Conservation (phyloP, 2,329 filamentous ascomycete species). For the Nannizzia gypsea region DNA sequence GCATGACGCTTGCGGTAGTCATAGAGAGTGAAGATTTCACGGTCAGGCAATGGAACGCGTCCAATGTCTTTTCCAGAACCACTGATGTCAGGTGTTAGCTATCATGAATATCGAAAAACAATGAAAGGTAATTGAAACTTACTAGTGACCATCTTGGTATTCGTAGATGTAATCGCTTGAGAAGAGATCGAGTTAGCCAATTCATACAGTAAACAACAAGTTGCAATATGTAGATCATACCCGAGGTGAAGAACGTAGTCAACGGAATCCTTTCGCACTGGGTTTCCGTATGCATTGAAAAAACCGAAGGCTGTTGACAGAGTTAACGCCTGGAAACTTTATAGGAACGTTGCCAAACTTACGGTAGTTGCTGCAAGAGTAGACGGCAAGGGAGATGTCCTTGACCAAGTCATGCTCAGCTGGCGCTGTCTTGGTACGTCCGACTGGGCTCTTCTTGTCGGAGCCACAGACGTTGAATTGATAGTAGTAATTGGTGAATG, state of each 20-base stretch:
- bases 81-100: neutral
- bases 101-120: neutral
- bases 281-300: slow-evolving; percentile 50
- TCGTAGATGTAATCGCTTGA: slow-evolving; percentile 53
- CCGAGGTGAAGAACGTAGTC: slow-evolving; percentile 48
- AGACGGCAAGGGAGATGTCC: slow-evolving; percentile 53
- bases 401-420: slow-evolving; percentile 42
- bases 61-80: slow-evolving; percentile 10
- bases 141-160: slow-evolving; percentile 33
- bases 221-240: slow-evolving; percentile 2
- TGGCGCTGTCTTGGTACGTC: slow-evolving; percentile 60
- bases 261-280: slow-evolving; percentile 47
- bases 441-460: slow-evolving; percentile 49
- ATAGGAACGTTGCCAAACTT: slow-evolving; percentile 15
- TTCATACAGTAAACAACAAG: too few relatives aligned
- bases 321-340: neutral
- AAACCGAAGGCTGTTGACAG: slow-evolving; percentile 37
- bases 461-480: slow-evolving; percentile 59
- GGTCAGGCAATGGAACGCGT: slow-evolving; percentile 7
- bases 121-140: slow-evolving; percentile 23
- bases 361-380: slow-evolving; percentile 60
- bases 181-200: too few relatives aligned
- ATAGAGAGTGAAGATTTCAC: slow-evolving; percentile 31
- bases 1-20: slow-evolving; percentile 50
- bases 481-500: slow-evolving; percentile 54